Percentiles rank a stretch among this genome's conserved stretches.
phyloP scores from a whole-genome alignment of 768 basidiomycete species.

The Gymnopilus dilepis region DNA sequence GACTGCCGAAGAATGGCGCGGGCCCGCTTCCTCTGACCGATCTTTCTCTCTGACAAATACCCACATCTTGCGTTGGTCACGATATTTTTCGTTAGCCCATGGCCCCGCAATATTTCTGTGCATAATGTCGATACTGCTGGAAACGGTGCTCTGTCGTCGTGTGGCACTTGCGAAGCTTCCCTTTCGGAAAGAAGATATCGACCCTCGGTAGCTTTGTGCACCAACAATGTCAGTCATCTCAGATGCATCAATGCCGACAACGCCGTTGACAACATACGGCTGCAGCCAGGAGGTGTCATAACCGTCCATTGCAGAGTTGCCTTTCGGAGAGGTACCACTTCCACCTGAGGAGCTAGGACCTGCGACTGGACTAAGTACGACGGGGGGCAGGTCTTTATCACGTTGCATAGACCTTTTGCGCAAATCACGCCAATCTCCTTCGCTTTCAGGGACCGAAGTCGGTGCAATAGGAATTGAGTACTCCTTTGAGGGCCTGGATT shows the following conservation, averaged over 20 bases:
- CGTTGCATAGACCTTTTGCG: constrained; percentile 45
- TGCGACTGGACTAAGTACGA: constrained; percentile 12
- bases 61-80: constrained; percentile 55
- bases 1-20: constrained; percentile 8
- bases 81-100: constrained; percentile 55
- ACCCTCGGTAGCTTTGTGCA: constrained; percentile 20
- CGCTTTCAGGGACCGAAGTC: constrained; percentile 54
- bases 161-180: constrained; percentile 26
- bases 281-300: constrained; percentile 46
- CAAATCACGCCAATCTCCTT: constrained; percentile 61
- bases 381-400: constrained; percentile 28
- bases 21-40: constrained; percentile 19
- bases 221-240: constrained; percentile 36
- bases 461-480: constrained; percentile 33
- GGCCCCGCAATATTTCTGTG: constrained; percentile 35
- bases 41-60: constrained; percentile 60
- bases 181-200: constrained; percentile 26
- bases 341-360: constrained; percentile 7
- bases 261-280: constrained; percentile 26
- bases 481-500: constrained; percentile 16
- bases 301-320: constrained; percentile 36
- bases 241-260: constrained; percentile 31
- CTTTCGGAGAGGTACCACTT: constrained; percentile 2
- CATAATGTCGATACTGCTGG: constrained; percentile 49
- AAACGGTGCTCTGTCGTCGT: constrained; percentile 50